Evolutionary conservation across 2,329 filamentous ascomycete genomes (phyloP).

Genomic region (Talaromyces sp.): DNA sequence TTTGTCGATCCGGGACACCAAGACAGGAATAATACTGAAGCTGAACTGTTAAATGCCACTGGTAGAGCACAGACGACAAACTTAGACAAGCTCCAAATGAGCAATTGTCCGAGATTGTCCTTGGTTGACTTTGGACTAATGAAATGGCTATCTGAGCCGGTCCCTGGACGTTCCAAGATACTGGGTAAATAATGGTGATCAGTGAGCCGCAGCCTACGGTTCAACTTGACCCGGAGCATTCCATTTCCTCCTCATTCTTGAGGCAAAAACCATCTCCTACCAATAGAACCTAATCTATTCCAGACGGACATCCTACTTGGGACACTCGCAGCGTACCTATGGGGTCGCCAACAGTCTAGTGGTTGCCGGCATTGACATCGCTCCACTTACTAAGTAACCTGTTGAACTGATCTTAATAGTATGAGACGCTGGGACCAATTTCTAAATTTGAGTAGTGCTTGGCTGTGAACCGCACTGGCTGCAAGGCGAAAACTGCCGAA

Average conservation of each 20-base stretch:
- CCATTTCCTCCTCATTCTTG: slow-evolving; percentile 19
- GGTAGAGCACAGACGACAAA: slow-evolving; percentile 13
- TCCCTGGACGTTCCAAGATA: slow-evolving; percentile 12
- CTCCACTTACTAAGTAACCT: slow-evolving; percentile 15
- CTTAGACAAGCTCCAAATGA: slow-evolving; percentile 10
- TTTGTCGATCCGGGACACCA: slow-evolving; percentile 17
- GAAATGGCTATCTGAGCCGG: neutral
- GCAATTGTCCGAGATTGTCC: slow-evolving; percentile 19
- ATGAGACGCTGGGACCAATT: slow-evolving; percentile 11
- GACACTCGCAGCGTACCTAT: slow-evolving; percentile 20
- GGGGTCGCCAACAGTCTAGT: slow-evolving; percentile 18
- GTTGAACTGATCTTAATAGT: slow-evolving; percentile 10
- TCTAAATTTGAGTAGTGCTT: slow-evolving; percentile 17
- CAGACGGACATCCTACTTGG: slow-evolving; percentile 16
- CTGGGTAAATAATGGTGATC: slow-evolving; percentile 8
- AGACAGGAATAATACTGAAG: neutral
- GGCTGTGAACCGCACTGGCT: slow-evolving; percentile 16
- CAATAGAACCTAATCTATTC: slow-evolving; percentile 15
- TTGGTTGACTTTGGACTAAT: slow-evolving; percentile 2
- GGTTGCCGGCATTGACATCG: slow-evolving; percentile 19
- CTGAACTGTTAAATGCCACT: slow-evolving; percentile 11
- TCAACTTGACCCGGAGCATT: slow-evolving; percentile 18
- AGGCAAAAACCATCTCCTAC: slow-evolving; percentile 10
- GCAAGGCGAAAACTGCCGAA: slow-evolving; percentile 18
- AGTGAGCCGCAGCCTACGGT: slow-evolving; percentile 14